A percentile compares a stretch with the other conserved stretches of the same genome.
Evolutionary conservation across 78 protist genomes (phyloP).

Genomic region (Dictyostelium brefeldianum): DNA sequence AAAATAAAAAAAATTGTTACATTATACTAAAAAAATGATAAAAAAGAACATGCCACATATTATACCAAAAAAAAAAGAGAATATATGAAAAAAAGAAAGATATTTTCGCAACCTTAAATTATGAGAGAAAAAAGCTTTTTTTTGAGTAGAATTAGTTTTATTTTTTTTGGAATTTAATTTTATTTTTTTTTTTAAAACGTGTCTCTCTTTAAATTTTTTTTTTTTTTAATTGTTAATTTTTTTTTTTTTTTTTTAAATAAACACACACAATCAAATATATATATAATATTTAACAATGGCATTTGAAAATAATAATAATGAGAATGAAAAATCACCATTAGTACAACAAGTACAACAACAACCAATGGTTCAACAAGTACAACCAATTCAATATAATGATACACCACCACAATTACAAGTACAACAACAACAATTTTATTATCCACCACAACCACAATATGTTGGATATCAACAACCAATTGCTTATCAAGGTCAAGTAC

Average conservation of each 20-base stretch:
- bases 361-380: conserved; percentile 1
- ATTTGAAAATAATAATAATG: conserved; percentile 2
- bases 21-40: too few species aligned
- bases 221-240: neutral
- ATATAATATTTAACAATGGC: neutral
- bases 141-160: neutral
- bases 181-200: neutral
- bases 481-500: neutral
- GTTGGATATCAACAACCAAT: neutral
- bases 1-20: too few species aligned
- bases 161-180: neutral
- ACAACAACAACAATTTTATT: conserved; percentile 24
- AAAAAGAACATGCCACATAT: too few species aligned
- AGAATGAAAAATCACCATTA: conserved; percentile 21
- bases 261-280: neutral
- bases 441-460: conserved; percentile 14
- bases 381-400: neutral
- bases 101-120: too few species aligned
- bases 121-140: too few species aligned
- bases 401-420: neutral
- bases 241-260: neutral
- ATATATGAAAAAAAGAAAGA: too few species aligned
- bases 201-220: neutral
- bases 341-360: neutral
- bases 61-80: too few species aligned